Base-by-base conservation (phyloP, 2,329 filamentous ascomycete genomes). In the Fusarium veterinarium region DNA sequence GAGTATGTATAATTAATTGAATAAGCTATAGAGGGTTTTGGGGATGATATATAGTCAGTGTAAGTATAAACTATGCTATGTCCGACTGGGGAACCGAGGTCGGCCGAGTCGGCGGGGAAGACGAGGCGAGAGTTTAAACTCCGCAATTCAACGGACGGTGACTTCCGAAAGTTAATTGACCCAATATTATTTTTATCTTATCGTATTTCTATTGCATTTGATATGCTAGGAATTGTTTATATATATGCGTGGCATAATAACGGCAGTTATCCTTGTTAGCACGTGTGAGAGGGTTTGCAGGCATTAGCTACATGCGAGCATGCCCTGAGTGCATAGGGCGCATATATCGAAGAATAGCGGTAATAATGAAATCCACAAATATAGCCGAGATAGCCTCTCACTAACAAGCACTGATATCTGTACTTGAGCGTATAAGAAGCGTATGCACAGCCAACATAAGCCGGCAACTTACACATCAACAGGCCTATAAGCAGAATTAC, bases 81-180 rank as follows among this genome's bases (percentile, higher is more conserved):
- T 53, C 59, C 53, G 53, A 48, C 19, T 55, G n/a, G 30, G 28
- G 13, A 37, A 67, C 64, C 64, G 65, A 68, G 65, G 56, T 68
- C 64, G 56, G 67, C 67, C 55, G 69, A 58, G 46, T 60, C 69
- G 64, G 68, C 40, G 69, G 69, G 59, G 59, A 60, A 65, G 51
- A 25, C 20, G 19, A 58, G 41, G 19, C 17, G 16, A 53, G 41
- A 33, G 23, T 41, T 56, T 48, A 28, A 64, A 59, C 45, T 72
- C 53, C 35, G 69, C 48, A 41, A 40, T 41, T 46, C 33, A 33
- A 25, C 37, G 31, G 51, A 42, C 53, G 53, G 58, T 45, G 20
- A 58, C 4, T 53, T 58, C 45, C 52, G 59, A 48, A 33, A n/a
- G n/a, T 57, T 23, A 25, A 35, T 51, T 35, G 12, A 28, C 17